Evolutionary conservation across 2,329 filamentous ascomycete species (phyloP), one percentile per base, ranked within the genome.

Genomic region (Exophiala lecanii-corni): DNA sequence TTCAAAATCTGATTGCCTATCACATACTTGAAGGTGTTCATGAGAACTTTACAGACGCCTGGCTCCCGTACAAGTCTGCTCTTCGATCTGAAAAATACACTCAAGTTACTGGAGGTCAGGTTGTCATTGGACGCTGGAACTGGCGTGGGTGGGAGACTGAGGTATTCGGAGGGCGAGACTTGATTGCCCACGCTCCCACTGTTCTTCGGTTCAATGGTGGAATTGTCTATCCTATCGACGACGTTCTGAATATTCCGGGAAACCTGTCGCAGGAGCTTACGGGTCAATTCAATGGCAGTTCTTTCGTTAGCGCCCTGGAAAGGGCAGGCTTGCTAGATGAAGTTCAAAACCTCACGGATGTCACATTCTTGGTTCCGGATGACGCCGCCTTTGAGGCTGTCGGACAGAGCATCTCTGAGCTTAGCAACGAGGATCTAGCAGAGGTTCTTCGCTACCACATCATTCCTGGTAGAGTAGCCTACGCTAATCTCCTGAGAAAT

Each of bases 361-460:
- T 84, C 26, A 85, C 81, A 43, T 69, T 84, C 49, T 84, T 86
- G 52, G 78, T 75, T 1, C 81, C 82, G 2, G 70, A 64, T 56
- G 79, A 84, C 58, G 65, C 64, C 2, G 81, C 81, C 9, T 79
- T 84, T 64, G 64, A 72, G 28, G 60, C 64, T 20, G 75, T 84
- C 35, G 76, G 73, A 41, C 75, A 69, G 39, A 63, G 71, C 23
- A 53, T 79, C 6, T 57, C 60, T 18, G 69, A 69, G 45, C 59
- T 81, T 23, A 68, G 67, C 17, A 58, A 62, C 1, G 60, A 68
- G 6, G 60, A 76, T 7, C 66, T 84, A 2, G 59, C 67, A 2
- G 60, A 59, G 21, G 70, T 84, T 39, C 67, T 86, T 25, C 64
- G 69, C 18, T 86, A 86, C 63, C 83, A 87, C 59, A 70, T 85